These are phyloP conservation scores for Phylloporus sp. DNA, from an alignment of 768 basidiomycete species.

Conservation along the genomic window DNA sequence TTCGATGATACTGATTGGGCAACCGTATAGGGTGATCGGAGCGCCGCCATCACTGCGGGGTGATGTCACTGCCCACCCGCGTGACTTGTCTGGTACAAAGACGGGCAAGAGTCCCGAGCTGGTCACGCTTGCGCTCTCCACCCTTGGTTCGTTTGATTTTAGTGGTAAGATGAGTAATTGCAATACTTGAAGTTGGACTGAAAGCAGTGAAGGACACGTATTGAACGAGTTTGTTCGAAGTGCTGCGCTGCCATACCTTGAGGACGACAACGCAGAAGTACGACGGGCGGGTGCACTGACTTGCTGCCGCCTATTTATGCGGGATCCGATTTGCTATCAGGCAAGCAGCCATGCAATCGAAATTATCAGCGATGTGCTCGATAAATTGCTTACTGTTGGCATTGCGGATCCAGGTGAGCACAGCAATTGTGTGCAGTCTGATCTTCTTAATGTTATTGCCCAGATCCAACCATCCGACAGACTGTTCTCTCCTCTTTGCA, in stretches of 20 bases:
- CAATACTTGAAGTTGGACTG: conserved; percentile 4
- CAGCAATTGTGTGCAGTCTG: background rate
- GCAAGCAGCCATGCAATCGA: conserved; percentile 95
- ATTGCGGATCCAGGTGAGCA: conserved; percentile 88
- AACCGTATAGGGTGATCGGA: conserved; percentile 84
- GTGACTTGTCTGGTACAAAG: conserved; percentile 52
- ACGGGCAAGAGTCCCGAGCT: conserved; percentile 62
- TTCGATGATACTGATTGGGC: conserved; percentile 75
- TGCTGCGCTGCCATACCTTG: conserved; percentile 89
- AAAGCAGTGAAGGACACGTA: conserved; percentile 62
- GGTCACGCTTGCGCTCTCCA: conserved; percentile 78
- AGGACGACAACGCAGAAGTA: conserved; percentile 86
- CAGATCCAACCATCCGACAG: conserved; percentile 75
- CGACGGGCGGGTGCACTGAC: conserved; percentile 87
- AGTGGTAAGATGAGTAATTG: conserved; percentile 51
- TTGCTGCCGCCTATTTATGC: conserved; percentile 87
- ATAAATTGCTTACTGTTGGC: conserved; percentile 91
- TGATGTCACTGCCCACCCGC: conserved; percentile 45
- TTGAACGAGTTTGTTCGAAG: conserved; percentile 94
- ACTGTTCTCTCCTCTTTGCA: conserved; percentile 85
- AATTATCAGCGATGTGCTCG: conserved; percentile 96
- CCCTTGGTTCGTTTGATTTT: conserved; percentile 92
- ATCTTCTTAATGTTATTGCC: conserved; percentile 6
- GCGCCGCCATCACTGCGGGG: conserved; percentile 65
- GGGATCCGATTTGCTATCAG: conserved; percentile 94